These are phyloP conservation scores for Fonsecaea multimorphosa DNA, from an alignment of 2,329 filamentous ascomycete genomes.

Conservation along the genomic window DNA sequence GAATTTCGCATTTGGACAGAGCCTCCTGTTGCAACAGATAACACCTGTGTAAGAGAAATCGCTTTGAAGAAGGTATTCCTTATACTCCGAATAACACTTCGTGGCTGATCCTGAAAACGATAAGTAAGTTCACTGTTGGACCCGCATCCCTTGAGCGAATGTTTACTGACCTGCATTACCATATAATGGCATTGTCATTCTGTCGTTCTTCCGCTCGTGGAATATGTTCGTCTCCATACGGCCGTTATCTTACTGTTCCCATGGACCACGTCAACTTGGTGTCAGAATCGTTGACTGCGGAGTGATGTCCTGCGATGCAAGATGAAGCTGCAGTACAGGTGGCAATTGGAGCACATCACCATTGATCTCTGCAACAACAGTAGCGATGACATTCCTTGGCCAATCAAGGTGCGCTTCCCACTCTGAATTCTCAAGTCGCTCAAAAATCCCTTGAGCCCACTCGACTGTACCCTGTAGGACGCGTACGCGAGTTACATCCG, in stretches of 20 bases:
- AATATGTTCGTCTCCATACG: neutral
- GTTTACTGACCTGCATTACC: neutral
- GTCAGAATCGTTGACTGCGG: slow-evolving; percentile 29
- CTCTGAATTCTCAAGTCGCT: slow-evolving; percentile 41
- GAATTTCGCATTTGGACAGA: neutral
- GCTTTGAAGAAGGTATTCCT: neutral
- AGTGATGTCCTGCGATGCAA: slow-evolving; percentile 23
- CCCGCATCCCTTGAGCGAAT: neutral
- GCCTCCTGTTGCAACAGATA: neutral
- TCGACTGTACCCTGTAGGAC: slow-evolving; percentile 42
- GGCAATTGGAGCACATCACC: slow-evolving; percentile 31
- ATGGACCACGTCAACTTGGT: neutral
- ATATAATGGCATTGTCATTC: neutral
- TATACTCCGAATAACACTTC: neutral
- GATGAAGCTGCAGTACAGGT: slow-evolving; percentile 34
- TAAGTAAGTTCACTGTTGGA: neutral
- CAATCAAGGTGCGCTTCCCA: slow-evolving; percentile 33
- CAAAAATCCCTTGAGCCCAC: slow-evolving; percentile 50
- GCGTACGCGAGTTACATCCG: slow-evolving; percentile 23
- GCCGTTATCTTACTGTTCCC: neutral
- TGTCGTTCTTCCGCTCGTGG: slow-evolving; percentile 2
- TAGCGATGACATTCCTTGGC: slow-evolving; percentile 29
- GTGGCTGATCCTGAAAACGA: neutral
- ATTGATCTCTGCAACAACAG: slow-evolving; percentile 36
- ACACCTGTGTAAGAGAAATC: neutral